phyloP scores from a whole-genome alignment of 1,139 yeast genomes.

The Blastobotrys aristatus region DNA sequence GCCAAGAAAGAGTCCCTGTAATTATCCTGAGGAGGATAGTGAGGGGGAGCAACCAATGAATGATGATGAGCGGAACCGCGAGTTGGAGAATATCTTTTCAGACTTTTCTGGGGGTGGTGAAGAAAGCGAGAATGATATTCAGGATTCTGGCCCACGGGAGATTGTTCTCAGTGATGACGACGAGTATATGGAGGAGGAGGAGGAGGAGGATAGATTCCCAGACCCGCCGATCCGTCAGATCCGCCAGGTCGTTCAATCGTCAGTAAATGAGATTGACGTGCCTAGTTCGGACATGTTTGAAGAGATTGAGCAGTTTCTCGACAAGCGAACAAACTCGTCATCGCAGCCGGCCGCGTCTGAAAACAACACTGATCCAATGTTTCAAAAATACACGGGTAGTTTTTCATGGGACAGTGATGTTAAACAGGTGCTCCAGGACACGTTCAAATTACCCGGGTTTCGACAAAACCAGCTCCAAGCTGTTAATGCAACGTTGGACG shows the following conservation, averaged over 20 bases:
- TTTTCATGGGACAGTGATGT: slow-evolving; percentile 68
- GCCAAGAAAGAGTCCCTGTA: no score
- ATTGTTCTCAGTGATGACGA: not conserved
- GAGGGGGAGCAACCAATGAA: not conserved
- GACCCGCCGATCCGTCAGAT: not conserved
- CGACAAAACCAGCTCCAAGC: slow-evolving; percentile 87
- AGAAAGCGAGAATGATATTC: not conserved
- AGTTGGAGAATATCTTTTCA: not conserved
- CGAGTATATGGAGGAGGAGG: not conserved
- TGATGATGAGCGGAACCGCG: not conserved
- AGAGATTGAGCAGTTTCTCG: slow-evolving; percentile 7
- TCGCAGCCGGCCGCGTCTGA: not conserved
- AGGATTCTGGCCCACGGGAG: slow-evolving; percentile 1
- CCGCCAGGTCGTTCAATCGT: not conserved
- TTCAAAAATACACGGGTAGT: slow-evolving; percentile 1
- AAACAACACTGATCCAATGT: slow-evolving; percentile 4
- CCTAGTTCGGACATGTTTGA: slow-evolving; percentile 3
- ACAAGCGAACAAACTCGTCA: not conserved
- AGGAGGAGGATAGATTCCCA: not conserved
- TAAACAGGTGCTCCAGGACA: slow-evolving; percentile 47
- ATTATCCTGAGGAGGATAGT: slow-evolving; percentile 1
- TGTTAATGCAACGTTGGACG: slow-evolving; percentile 69
- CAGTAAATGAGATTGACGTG: not conserved
- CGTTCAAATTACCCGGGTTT: slow-evolving; percentile 63
- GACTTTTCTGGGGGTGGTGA: not conserved